phyloP scores from a whole-genome alignment of 2,329 filamentous ascomycete genomes.

The Ceratocystis cacaofunesta region DNA sequence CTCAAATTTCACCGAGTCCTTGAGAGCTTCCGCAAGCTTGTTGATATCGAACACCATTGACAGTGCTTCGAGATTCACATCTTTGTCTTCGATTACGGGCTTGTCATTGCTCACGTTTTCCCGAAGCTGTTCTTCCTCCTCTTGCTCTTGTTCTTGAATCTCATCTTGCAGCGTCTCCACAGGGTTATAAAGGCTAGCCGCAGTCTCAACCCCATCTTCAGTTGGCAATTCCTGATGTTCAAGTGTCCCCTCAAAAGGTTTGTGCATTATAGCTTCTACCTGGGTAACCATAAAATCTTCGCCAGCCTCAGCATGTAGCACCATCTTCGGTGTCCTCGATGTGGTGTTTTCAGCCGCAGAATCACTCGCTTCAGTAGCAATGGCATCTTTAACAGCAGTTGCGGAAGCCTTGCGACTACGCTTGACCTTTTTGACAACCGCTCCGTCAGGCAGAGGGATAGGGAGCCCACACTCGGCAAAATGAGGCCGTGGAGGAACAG shows the following conservation, averaged over 20 bases:
- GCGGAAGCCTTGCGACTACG: not conserved
- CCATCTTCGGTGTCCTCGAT: not conserved
- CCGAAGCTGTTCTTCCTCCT: not conserved
- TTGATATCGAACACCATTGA: slow-evolving; percentile 12
- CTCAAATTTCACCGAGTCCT: slow-evolving; percentile 21
- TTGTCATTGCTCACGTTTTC: not conserved
- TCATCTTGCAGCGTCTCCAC: not conserved
- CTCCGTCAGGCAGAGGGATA: slow-evolving; percentile 40
- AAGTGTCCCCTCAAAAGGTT: not conserved
- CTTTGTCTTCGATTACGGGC: slow-evolving; percentile 11
- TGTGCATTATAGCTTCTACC: slow-evolving; percentile 1
- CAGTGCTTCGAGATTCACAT: slow-evolving; percentile 13
- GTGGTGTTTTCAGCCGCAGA: not conserved
- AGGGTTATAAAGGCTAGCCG: not conserved
- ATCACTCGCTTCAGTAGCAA: not conserved
- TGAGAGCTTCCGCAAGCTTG: slow-evolving; percentile 14
- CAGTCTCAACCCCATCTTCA: not conserved
- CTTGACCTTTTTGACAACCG: slow-evolving; percentile 21
- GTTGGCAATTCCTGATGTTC: not conserved
- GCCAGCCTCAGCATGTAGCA: not conserved
- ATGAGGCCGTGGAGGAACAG: slow-evolving; percentile 54
- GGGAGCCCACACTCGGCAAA: slow-evolving; percentile 52
- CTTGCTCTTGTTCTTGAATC: slow-evolving; percentile 5
- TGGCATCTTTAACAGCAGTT: not conserved
- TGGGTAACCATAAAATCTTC: not conserved